Percentiles rank a stretch among this genome's conserved stretches.
Conservation (phyloP, 306 rosid species). For the Sicyos edulis region DNA sequence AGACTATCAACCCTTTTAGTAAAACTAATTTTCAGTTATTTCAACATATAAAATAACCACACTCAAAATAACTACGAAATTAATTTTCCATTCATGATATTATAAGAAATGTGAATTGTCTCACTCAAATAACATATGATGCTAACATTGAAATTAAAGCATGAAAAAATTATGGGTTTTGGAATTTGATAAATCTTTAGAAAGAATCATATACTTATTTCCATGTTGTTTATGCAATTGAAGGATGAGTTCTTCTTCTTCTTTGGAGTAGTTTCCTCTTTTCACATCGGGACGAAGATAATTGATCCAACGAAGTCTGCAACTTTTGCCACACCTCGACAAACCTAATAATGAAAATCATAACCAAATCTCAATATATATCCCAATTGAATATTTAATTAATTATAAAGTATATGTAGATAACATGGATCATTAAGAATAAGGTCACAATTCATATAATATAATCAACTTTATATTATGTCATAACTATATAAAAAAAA, state of each 20-base stretch:
- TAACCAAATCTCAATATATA: not conserved
- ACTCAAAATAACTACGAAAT: not conserved
- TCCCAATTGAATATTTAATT: not conserved
- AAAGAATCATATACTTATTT: conserved; percentile 56
- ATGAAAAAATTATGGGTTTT: too few relatives aligned
- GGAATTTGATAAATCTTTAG: not conserved
- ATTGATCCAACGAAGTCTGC: conserved; percentile 76
- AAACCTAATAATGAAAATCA: conserved; percentile 36
- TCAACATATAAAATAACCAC: too few relatives aligned
- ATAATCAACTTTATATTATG: not conserved
- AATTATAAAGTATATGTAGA: not conserved
- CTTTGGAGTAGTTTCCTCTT: conserved; percentile 47
- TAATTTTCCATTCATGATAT: too few relatives aligned
- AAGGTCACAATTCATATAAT: not conserved
- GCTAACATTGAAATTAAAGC: too few relatives aligned
- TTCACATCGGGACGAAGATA: conserved; percentile 61
- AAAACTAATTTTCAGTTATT: too few relatives aligned
- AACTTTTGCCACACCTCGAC: conserved; percentile 76
- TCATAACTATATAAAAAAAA: not conserved
- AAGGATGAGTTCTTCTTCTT: conserved; percentile 50
- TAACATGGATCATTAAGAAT: not conserved
- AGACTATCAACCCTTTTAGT: too few relatives aligned
- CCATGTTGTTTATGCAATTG: conserved; percentile 54
- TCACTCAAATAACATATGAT: too few relatives aligned
- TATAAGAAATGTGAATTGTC: too few relatives aligned